A percentile compares a stretch with the other conserved stretches of the same genome.
phyloP scores from a whole-genome alignment of 352 stramenopile genomes.

The Phytophthora podocarpi region DNA sequence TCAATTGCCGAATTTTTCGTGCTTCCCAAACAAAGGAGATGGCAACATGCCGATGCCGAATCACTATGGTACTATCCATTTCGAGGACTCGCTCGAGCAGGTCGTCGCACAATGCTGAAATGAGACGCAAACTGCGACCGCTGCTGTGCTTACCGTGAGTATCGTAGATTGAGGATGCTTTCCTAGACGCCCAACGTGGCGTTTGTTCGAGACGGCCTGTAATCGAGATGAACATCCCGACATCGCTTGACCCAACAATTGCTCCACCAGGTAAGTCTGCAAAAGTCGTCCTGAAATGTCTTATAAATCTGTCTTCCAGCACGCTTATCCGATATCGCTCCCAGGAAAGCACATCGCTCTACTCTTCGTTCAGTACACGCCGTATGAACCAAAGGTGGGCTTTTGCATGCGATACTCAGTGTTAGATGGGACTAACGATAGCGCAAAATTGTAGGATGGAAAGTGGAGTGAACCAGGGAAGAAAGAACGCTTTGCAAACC shows the following conservation, averaged over 20 bases:
- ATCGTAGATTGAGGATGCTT: conserved; percentile 87
- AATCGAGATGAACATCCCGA: conserved; percentile 93
- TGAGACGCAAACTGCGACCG: conserved; percentile 1
- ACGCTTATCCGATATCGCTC: neutral
- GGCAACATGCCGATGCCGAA: conserved; percentile 69
- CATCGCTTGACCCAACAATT: conserved; percentile 81
- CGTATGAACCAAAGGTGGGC: conserved; percentile 79
- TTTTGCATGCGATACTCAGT: neutral
- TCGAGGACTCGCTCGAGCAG: conserved; percentile 79
- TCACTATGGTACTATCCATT: conserved; percentile 91
- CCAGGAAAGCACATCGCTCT: conserved; percentile 89
- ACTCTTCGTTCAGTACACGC: conserved; percentile 92
- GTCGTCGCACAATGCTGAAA: conserved; percentile 18
- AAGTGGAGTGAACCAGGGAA: conserved; percentile 76
- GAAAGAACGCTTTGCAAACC: conserved; percentile 80
- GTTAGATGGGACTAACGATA: neutral
- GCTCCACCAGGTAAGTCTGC: conserved; percentile 58
- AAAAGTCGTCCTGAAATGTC: neutral
- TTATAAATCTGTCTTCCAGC: too few species aligned
- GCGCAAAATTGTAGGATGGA: conserved; percentile 47
- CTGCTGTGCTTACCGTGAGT: neutral
- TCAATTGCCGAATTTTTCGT: conserved; percentile 84
- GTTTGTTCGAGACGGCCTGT: conserved; percentile 75
- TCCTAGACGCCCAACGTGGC: conserved; percentile 77
- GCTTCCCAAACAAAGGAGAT: conserved; percentile 67